phyloP scores from a whole-genome alignment of 768 basidiomycete genomes.

The Phylloporus scabripes region DNA sequence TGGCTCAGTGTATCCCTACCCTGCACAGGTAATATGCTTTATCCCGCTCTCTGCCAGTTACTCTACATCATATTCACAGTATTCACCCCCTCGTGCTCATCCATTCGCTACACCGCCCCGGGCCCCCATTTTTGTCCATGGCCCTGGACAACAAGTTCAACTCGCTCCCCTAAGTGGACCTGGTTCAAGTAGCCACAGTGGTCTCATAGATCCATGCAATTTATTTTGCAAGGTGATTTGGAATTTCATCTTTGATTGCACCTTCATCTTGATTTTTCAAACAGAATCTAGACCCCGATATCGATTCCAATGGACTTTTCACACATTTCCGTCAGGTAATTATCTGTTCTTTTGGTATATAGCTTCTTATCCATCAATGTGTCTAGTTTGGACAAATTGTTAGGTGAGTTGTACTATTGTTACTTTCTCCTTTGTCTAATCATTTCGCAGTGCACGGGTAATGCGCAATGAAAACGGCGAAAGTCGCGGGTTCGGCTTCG shows the following conservation, averaged over 20 bases:
- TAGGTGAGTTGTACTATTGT: constrained; percentile 45
- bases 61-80: constrained; percentile 32
- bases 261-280: constrained; percentile 1
- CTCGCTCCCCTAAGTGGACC: constrained; percentile 68
- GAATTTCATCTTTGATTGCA: constrained; percentile 9
- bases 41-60: constrained; percentile 1
- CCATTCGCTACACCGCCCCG: constrained; percentile 41
- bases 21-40: constrained; percentile 45
- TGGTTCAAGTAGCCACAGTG: constrained; percentile 79
- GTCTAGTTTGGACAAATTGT: constrained; percentile 82
- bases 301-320: constrained; percentile 82
- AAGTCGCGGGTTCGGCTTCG: constrained; percentile 88
- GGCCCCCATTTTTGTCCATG: constrained; percentile 61
- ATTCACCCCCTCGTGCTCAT: constrained; percentile 62
- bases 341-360: not conserved
- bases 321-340: constrained; percentile 72
- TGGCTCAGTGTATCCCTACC: constrained; percentile 58
- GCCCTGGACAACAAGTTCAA: constrained; percentile 88
- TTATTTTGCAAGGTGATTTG: constrained; percentile 72
- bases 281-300: constrained; percentile 79
- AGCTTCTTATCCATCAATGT: constrained; percentile 13
- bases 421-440: not conserved
- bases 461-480: constrained; percentile 83
- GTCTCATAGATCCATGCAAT: constrained; percentile 87
- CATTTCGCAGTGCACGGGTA: constrained; percentile 67